phyloP scores from a whole-genome alignment of 73 alveolate genomes.

The Tetrahymena borealis region DNA sequence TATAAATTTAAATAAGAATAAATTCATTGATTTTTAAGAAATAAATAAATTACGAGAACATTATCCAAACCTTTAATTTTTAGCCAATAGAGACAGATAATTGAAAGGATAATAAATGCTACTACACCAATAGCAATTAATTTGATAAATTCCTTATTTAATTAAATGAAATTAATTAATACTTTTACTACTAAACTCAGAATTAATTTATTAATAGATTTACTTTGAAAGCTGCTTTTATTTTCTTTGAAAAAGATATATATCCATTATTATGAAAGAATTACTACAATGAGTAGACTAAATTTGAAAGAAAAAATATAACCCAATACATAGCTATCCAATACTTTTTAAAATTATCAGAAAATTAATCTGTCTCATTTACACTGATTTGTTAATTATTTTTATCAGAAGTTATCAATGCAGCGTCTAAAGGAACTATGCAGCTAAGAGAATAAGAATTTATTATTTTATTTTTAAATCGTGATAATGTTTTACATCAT shows the following conservation, averaged over 20 bases:
- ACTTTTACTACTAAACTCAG: not conserved
- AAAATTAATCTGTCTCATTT: not conserved
- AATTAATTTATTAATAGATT: no score
- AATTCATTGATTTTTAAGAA: not conserved
- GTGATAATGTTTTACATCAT: not conserved
- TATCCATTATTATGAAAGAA: not conserved
- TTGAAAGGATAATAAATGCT: not conserved
- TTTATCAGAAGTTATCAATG: not conserved
- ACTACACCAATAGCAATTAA: not conserved
- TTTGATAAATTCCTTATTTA: not conserved
- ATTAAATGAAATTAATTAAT: not conserved
- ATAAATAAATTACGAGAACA: no score
- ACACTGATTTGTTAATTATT: not conserved
- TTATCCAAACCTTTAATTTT: not conserved
- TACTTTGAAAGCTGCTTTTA: not conserved
- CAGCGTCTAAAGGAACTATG: not conserved
- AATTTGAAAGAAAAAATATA: not conserved
- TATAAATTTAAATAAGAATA: no score
- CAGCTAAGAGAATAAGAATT: not conserved
- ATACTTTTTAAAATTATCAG: not conserved
- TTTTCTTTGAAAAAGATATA: not conserved
- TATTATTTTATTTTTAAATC: not conserved
- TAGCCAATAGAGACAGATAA: not conserved
- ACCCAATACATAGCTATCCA: not conserved
- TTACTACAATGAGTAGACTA: not conserved